phyloP scores from a whole-genome alignment of 306 rosid genomes.

The Cyclanthera cordifolia region DNA sequence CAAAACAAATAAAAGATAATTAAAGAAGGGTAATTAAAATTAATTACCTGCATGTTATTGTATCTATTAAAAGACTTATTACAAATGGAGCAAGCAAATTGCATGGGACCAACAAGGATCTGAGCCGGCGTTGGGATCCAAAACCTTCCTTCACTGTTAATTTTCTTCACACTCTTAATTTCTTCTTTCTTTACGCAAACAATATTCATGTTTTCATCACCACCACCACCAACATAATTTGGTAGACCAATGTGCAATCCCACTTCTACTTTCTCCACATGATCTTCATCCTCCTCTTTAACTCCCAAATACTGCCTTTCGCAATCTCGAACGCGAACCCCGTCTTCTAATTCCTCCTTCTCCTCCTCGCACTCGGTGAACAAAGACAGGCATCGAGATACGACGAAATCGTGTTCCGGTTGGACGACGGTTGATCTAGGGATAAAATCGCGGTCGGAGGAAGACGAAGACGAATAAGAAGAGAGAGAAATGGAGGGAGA shows the following conservation, averaged over 20 bases:
- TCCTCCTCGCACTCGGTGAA: slow-evolving; percentile 20
- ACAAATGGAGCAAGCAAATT: slow-evolving; percentile 90
- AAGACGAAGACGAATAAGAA: slow-evolving; percentile 20
- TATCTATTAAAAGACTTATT: slow-evolving; percentile 91
- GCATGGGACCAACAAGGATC: slow-evolving; percentile 95
- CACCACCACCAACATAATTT: slow-evolving; percentile 8
- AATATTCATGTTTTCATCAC: slow-evolving; percentile 16
- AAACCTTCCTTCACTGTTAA: slow-evolving; percentile 57
- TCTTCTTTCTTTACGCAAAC: slow-evolving; percentile 35
- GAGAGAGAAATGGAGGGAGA: slow-evolving; percentile 19
- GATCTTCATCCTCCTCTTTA: slow-evolving; percentile 38
- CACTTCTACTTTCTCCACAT: slow-evolving; percentile 43
- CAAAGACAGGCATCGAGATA: slow-evolving; percentile 40
- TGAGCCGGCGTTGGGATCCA: slow-evolving; percentile 97
- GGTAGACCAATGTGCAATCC: slow-evolving; percentile 85
- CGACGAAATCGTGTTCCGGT: not conserved
- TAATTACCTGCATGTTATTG: slow-evolving; percentile 92
- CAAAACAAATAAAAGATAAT: not conserved
- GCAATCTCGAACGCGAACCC: not conserved
- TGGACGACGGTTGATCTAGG: slow-evolving; percentile 27
- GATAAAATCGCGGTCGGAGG: slow-evolving; percentile 16
- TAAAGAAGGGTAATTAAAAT: not conserved
- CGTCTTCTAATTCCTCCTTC: slow-evolving; percentile 26
- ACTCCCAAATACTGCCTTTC: slow-evolving; percentile 3
- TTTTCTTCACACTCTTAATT: slow-evolving; percentile 19